Evolutionary conservation across 148 eudicot species (phyloP).

Genomic region (Silene uniflora): DNA sequence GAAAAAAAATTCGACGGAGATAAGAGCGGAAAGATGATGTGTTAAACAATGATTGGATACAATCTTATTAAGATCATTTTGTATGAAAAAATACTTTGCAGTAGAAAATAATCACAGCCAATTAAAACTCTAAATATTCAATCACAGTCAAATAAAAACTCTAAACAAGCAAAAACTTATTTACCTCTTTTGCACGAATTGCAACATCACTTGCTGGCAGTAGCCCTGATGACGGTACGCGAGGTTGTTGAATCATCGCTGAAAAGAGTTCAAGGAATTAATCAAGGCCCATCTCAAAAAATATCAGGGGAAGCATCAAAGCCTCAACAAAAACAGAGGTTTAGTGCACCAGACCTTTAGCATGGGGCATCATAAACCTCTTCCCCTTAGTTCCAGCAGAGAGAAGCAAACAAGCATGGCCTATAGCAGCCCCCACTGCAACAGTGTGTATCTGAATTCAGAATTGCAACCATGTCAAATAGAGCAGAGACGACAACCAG

Average conservation of each 20-base stretch:
- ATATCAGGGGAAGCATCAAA: neutral
- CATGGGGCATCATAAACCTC: conserved; percentile 79
- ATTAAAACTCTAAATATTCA: no score
- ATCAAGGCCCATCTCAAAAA: conserved; percentile 10
- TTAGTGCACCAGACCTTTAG: conserved; percentile 51
- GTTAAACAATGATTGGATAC: no score
- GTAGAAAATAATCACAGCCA: no score
- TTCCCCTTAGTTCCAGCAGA: conserved; percentile 91
- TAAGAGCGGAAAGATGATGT: no score
- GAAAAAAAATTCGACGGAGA: no score
- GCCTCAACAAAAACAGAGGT: conserved; percentile 4
- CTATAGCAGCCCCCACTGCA: conserved; percentile 72
- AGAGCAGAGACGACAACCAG: neutral
- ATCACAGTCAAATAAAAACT: neutral
- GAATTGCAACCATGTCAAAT: neutral
- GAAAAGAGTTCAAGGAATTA: conserved; percentile 16
- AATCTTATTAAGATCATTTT: no score
- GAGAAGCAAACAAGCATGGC: conserved; percentile 91
- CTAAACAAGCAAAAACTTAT: neutral
- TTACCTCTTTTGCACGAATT: conserved; percentile 80
- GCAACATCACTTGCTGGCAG: conserved; percentile 78
- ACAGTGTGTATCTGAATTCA: conserved; percentile 69
- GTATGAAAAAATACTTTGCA: no score
- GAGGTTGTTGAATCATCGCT: conserved; percentile 83
- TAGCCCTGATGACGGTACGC: conserved; percentile 68